Conservation (phyloP, 352 stramenopile genomes). For the Blastocystis sp. region DNA sequence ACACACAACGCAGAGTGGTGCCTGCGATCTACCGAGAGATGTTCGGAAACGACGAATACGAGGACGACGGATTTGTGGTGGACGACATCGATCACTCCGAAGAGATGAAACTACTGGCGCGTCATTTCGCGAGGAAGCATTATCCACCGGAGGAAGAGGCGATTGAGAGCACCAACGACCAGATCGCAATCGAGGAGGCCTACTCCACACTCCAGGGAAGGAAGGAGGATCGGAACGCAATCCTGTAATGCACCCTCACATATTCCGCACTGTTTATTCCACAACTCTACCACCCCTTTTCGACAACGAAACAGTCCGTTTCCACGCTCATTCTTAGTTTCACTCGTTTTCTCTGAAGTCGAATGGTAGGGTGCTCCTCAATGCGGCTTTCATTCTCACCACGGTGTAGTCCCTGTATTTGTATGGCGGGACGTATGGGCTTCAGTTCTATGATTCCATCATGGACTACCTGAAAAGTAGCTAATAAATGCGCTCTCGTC, state of each 20-base stretch:
- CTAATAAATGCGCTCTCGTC: background rate
- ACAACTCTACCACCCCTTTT: too few species aligned
- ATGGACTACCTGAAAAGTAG: constrained; percentile 26
- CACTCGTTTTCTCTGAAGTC: background rate
- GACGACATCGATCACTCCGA: constrained; percentile 42
- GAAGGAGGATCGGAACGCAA: constrained; percentile 4
- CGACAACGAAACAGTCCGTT: too few species aligned
- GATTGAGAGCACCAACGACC: background rate
- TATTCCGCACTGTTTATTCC: too few species aligned
- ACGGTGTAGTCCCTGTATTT: background rate
- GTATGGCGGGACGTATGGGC: constrained; percentile 3
- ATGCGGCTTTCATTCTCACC: background rate
- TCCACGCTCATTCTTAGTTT: background rate
- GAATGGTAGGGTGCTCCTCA: background rate
- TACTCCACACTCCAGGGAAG: background rate
- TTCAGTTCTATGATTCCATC: constrained; percentile 13
- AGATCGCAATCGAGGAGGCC: constrained; percentile 15
- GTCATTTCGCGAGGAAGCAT: background rate
- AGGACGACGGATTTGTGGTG: constrained; percentile 14
- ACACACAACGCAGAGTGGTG: background rate
- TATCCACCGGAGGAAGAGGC: background rate
- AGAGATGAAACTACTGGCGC: constrained; percentile 25
- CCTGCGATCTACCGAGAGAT: background rate
- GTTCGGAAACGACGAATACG: background rate
- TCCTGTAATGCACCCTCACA: background rate